phyloP scores from a whole-genome alignment of 2,329 filamentous ascomycete genomes.

The Emericellopsis atlantica region DNA sequence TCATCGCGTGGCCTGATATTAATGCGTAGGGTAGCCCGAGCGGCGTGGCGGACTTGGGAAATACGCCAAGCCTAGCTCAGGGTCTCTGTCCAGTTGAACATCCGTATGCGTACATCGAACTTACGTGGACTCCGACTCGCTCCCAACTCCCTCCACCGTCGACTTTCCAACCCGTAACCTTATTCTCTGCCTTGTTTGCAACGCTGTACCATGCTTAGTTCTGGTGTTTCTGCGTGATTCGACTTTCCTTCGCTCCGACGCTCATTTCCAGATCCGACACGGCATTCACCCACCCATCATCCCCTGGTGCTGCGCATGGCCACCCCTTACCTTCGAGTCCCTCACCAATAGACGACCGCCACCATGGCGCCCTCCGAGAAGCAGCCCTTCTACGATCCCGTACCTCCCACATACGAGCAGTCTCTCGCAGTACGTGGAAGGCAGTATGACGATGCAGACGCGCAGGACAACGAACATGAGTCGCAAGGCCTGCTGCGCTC shows the following conservation, averaged over 20 bases:
- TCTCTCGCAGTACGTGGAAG: slow-evolving; percentile 22
- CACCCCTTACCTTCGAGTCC: background rate
- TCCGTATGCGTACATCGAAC: too few relatives aligned
- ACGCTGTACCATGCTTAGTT: background rate
- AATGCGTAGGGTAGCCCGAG: too few relatives aligned
- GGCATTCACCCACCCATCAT: background rate
- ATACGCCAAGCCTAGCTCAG: too few relatives aligned
- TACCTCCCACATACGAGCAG: slow-evolving; percentile 29
- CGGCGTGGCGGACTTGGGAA: too few relatives aligned
- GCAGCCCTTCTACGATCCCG: slow-evolving; percentile 27
- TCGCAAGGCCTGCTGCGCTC: slow-evolving; percentile 61
- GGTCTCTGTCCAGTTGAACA: too few relatives aligned
- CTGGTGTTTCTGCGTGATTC: background rate
- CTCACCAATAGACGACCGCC: background rate
- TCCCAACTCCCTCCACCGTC: too few relatives aligned
- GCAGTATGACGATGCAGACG: slow-evolving; percentile 28
- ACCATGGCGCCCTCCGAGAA: slow-evolving; percentile 21
- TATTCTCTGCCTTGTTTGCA: background rate
- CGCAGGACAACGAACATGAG: slow-evolving; percentile 48
- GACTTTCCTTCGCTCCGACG: background rate
- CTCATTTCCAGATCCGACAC: background rate
- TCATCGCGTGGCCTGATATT: too few relatives aligned
- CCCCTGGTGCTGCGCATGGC: slow-evolving; percentile 1
- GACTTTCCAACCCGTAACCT: too few relatives aligned
- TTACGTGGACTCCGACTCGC: too few relatives aligned